Percentiles rank a stretch among this genome's conserved stretches.
phyloP scores from a whole-genome alignment of 2,329 filamentous ascomycete species.

The Arthrobotrys sinensis region DNA sequence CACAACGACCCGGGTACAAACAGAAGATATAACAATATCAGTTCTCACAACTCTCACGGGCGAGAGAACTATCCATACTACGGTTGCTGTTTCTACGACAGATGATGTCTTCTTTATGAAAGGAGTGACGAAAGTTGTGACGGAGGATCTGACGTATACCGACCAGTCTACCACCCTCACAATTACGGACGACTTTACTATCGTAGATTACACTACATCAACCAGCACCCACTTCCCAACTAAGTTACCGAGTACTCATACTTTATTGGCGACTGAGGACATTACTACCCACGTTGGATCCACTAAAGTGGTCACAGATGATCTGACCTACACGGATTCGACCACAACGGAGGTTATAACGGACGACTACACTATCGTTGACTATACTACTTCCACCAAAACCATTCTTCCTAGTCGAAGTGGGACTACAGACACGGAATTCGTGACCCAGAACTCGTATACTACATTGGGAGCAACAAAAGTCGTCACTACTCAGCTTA shows the following conservation, averaged over 20 bases:
- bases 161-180: conserved; percentile 8
- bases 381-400: conserved; percentile 11
- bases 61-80: conserved; percentile 6
- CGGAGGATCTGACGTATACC: conserved; percentile 12
- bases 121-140: conserved; percentile 29
- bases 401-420: conserved; percentile 14
- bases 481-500: conserved; percentile 16
- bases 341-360: conserved; percentile 12
- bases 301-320: conserved; percentile 2
- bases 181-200: conserved; percentile 18
- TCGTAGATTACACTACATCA: conserved; percentile 29
- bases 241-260: neutral
- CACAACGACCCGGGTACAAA: conserved; percentile 2
- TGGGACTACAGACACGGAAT: conserved; percentile 11
- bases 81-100: neutral
- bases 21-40: conserved; percentile 26
- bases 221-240: conserved; percentile 15
- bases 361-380: conserved; percentile 8
- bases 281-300: conserved; percentile 4
- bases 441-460: conserved; percentile 7
- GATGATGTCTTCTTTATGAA: conserved; percentile 3
- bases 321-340: conserved; percentile 11
- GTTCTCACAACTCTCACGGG: conserved; percentile 30
- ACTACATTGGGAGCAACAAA: conserved; percentile 15
- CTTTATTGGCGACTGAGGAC: conserved; percentile 7